Evolutionary conservation across 805 yeast genomes (phyloP), one percentile per base, ranked within the genome.

Genomic region (Yamadazyma scolyti): DNA sequence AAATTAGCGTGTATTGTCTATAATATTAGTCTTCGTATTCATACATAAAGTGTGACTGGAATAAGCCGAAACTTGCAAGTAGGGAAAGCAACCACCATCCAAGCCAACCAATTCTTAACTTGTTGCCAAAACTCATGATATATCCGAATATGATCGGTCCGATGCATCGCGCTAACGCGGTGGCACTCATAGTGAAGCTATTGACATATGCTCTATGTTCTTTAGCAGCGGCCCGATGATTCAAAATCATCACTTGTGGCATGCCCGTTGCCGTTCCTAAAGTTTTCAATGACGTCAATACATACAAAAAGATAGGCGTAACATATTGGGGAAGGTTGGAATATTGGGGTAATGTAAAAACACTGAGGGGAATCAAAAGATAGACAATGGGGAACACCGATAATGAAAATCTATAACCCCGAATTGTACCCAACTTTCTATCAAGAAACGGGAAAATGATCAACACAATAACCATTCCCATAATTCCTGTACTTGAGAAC

Each of bases 401-500:
- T 13, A 54, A 50, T n/a, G 61, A 54, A 16, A 55, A 38, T 19
- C 65, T 42, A 40, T 47, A 60, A 2, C 40, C 40, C n/a, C n/a
- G n/a, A 24, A 24, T 11, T 8, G 27, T 11, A 11, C 17, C 10
- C 11, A 58, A 45, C 7, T 38, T 40, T 8, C 57, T 37, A 31
- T 58, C 65, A 25, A 58, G 36, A 31, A 40, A 42, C 1, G 67
- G 67, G 39, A 60, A 60, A 1, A 58, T 35, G n/a, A 76, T 53
- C 31, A 75, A 34, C 23, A 77, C 68, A 25, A 71, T 54, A 13
- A 60, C 15, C 48, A 57, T 56, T 6, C 67, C 67, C 42, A 50
- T 43, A 19, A 61, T 41, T 2, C 67, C 67, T 1, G 67, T 59
- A 13, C 54, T 45, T 3, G 64, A 58, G 25, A 61, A 51, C 10